Evolutionary conservation across 768 basidiomycete genomes (phyloP), one percentile per base, ranked within the genome.

Genomic region (Daedalea quercina): DNA sequence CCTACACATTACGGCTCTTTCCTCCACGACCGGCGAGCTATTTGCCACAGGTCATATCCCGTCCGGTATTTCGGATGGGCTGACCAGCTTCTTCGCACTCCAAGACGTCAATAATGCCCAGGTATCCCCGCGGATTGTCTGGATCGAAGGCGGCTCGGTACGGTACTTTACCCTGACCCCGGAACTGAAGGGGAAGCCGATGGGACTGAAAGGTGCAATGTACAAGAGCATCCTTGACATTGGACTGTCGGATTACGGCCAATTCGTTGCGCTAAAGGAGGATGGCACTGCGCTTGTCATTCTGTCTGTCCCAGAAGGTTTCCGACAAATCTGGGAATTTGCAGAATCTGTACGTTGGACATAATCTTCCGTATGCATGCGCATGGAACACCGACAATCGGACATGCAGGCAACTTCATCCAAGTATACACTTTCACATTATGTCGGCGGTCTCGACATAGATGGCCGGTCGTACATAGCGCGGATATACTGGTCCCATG

Each of bases 401-500:
- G 28, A 25, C n/a, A 40, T 7, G 3, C 44, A 82, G 81, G 70
- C 67, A 7, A 60, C 68, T 13, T 73, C 79, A 2, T 58, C 69
- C 0, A 67, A 70, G 7, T 67, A 75, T 13, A 64, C 80, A 0
- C 69, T 71, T 17, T 78, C 84, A 0, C 63, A 79, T 1, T 93
- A 80, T 60, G 67, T 79, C 4, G 86, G 87, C 24, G 79, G 74
- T 4, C 42, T 79, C 3, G 76, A 80, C 57, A 69, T 67, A 20
- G 64, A 74, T 12, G 82, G 80, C 2, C 65, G 69, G 3, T 71
- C 80, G 0, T 80, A 81, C 57, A 67, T 92, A 42, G 76, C 76
- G 9, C 78, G 87, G 17, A 68, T 87, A 0, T 84, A 76, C 61
- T 91, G 87, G 87, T 83, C 84, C 1, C 73, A 79, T 56, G 55